phyloP scores from a whole-genome alignment of 768 basidiomycete genomes.

The Gautieria morchelliformis region DNA sequence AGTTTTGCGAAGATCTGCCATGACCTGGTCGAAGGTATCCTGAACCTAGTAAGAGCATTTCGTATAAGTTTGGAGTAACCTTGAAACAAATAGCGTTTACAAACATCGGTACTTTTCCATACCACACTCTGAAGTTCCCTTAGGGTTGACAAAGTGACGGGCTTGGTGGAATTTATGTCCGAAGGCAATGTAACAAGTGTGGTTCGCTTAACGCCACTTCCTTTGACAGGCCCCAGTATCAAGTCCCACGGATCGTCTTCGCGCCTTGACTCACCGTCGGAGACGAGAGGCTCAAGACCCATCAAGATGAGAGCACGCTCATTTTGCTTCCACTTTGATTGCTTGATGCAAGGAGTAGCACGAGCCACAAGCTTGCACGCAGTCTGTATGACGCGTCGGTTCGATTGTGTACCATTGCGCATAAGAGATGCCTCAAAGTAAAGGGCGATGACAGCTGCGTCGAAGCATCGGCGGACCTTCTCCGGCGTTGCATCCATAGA shows the following conservation, averaged over 20 bases:
- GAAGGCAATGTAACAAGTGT: conserved; percentile 11
- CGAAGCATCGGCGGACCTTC: conserved; percentile 54
- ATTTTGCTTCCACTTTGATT: conserved; percentile 39
- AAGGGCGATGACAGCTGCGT: conserved; percentile 56
- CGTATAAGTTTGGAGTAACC: neutral
- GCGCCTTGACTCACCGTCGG: conserved; percentile 23
- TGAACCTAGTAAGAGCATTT: conserved; percentile 37
- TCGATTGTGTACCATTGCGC: conserved; percentile 54
- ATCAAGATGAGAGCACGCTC: conserved; percentile 60
- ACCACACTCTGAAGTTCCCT: conserved; percentile 43
- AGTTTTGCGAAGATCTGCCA: conserved; percentile 28
- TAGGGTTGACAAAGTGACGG: conserved; percentile 16
- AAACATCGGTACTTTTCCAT: conserved; percentile 64
- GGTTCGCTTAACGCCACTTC: conserved; percentile 56
- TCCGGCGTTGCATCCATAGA: conserved; percentile 44
- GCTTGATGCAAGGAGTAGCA: conserved; percentile 30
- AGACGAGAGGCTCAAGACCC: conserved; percentile 56
- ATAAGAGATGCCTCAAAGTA: conserved; percentile 59
- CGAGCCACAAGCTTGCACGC: conserved; percentile 44
- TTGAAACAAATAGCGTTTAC: conserved; percentile 15
- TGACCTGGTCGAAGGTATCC: conserved; percentile 28
- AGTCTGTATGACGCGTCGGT: conserved; percentile 50
- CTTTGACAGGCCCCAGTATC: conserved; percentile 34
- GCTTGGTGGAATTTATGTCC: neutral
- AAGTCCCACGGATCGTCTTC: conserved; percentile 30